Evolutionary conservation across 139 green algal species (phyloP), one percentile per base, ranked within the genome.

Genomic region (Axilococcus clingmanii): DNA sequence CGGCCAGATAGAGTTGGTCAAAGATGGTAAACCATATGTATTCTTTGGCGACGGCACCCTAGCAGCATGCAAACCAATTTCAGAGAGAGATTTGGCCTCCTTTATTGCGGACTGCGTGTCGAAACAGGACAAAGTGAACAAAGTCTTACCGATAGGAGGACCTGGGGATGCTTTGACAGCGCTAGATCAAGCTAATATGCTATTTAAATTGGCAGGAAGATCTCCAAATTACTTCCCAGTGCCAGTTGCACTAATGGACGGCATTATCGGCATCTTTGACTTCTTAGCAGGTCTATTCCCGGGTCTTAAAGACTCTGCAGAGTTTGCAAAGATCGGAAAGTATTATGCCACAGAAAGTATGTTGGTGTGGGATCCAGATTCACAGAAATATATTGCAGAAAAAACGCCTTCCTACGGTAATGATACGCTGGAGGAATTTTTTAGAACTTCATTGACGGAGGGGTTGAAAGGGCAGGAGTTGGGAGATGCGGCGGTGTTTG

Each of bases 321-420:
- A 94, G 65, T 98, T 97, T 83, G 89, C 75, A 15, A 74, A 75
- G 23, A 99, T 99, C 51, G 92, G 92, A 11, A 80, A 78, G 50
- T 99, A 98, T 75, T 99, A 99, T 62, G 92, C 91, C 2, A 79
- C 86, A 23, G 92, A 99, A 77, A 84, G 60, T 61, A 99, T 99
- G 92, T 76, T 99, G 20, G 75, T 96, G 58, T 92, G 76, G 66
- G 83, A 98, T 64, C 51, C 67, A 11, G 48, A 65, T 48, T 74
- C 42, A 23, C 28, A 64, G 50, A 30, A 74, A 47, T 97, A 97
- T 57, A 38, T 81, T 19, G 78, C 84, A 20, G 82, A 89, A 25
- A 70, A 65, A 6, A 97, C 91, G 7, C 91, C 91, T 12, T 81
- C 62, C 44, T 98, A 95, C 63, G 92, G 92, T 34, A 82, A 76